Evolutionary conservation across 2,329 filamentous ascomycete species (phyloP), one percentile per base, ranked within the genome.

Genomic region (Scedosporium aurantiacum): DNA sequence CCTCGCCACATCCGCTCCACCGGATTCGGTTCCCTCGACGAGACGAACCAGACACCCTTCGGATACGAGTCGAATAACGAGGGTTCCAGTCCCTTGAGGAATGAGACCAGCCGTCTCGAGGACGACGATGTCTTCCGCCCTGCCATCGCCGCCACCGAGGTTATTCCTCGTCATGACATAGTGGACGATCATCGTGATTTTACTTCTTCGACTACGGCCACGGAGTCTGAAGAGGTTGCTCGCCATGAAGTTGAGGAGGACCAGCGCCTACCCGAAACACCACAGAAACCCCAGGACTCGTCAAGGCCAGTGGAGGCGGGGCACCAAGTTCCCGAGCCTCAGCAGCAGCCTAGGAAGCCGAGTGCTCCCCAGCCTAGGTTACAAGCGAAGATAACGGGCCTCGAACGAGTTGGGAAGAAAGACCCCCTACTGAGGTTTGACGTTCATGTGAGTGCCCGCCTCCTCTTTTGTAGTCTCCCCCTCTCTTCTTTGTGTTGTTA

Each of bases 371-470:
- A 88, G 64, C 92, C 89, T 74, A 93, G 90, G 74, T 82, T 99
- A 43, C 91, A 96, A 72, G 91, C 89, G 55, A 99, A 97, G 78
- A 91, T 99, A 65, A 97, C 92, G 0, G 91, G 89, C 1, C 78
- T 99, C 57, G 94, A 99, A 76, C 83, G 94, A 63, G 94, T 90
- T 3, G 92, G 92, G 64, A 91, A 95, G 74, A 99, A 97, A 75
- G 94, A 99, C 69, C 91, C 92, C 0, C 91, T 97, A 66, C 75
- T 99, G 63, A 85, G 91, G 68, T 99, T 99, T 71, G 94, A 99
- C 75, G 91, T 97, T 65, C 91, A 99, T 75, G 94, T 97, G 86
- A 43, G 68, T 67, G 28, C 28, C 28, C 6, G 28, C 28, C 28
- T 32, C 28, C 28, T 32, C 28, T 8, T 32, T 10, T 32, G 28